A percentile compares a stretch with the other conserved stretches of the same genome.
Conservation (phyloP, 2,329 filamentous ascomycete species). For the Corinectria fuckeliana region DNA sequence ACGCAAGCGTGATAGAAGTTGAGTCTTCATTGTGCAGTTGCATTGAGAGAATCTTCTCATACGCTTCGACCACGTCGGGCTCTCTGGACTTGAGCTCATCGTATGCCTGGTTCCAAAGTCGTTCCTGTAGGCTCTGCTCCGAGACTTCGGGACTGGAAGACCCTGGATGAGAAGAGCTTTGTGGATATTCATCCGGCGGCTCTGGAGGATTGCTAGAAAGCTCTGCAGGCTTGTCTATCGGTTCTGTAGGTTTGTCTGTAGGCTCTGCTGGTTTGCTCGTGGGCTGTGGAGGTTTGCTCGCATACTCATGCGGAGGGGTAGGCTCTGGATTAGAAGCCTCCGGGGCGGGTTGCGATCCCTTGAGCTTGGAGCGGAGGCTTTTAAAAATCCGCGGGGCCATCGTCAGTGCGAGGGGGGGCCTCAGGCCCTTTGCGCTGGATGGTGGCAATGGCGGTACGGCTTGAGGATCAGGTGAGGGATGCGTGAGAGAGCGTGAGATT, state of each 20-base stretch:
- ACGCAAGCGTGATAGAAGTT: background rate
- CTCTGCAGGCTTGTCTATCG: background rate
- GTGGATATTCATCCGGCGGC: background rate
- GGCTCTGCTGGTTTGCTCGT: background rate
- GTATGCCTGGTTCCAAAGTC: conserved; percentile 18
- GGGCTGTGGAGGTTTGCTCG: background rate
- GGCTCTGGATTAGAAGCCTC: background rate
- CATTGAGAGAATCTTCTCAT: conserved; percentile 17
- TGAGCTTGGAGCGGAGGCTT: background rate
- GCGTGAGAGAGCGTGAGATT: background rate
- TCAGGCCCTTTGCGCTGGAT: background rate
- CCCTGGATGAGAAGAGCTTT: background rate
- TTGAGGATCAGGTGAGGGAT: background rate
- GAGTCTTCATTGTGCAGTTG: background rate
- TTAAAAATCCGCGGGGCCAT: background rate
- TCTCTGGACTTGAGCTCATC: conserved; percentile 4
- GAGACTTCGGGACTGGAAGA: background rate
- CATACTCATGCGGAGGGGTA: background rate
- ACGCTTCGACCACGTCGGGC: conserved; percentile 3
- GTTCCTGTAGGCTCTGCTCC: background rate
- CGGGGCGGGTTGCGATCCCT: background rate
- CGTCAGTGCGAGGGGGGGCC: background rate
- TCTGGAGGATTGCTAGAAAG: background rate
- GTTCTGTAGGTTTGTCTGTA: background rate
- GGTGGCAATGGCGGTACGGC: background rate